These are phyloP conservation scores for Lactifluus subvellereus DNA, from an alignment of 768 basidiomycete species.

Conservation along the genomic window DNA sequence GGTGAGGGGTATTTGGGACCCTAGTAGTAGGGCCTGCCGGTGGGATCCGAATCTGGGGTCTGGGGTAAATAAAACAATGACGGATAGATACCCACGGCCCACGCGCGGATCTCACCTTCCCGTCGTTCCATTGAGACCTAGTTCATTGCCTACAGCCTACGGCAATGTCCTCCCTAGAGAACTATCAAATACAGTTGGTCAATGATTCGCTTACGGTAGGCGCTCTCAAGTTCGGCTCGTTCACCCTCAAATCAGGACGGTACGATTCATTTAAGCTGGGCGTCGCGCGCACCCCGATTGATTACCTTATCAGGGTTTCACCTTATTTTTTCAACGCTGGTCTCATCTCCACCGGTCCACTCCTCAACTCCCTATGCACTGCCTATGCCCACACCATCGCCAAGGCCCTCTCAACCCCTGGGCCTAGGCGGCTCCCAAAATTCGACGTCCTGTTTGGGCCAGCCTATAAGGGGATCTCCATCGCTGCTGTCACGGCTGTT, in stretches of 20 bases:
- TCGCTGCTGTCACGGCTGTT: slow-evolving; percentile 80
- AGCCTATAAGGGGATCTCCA: slow-evolving; percentile 94
- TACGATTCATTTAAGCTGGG: slow-evolving; percentile 34
- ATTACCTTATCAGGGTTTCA: slow-evolving; percentile 45
- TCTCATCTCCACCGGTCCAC: slow-evolving; percentile 74
- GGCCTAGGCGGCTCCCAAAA: slow-evolving; percentile 29
- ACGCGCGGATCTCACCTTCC: neutral
- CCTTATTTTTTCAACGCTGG: slow-evolving; percentile 99
- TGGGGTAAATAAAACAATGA: neutral
- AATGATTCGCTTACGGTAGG: slow-evolving; percentile 59
- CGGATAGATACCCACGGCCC: neutral
- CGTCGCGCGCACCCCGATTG: slow-evolving; percentile 9
- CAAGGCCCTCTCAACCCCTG: slow-evolving; percentile 38
- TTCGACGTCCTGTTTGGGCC: slow-evolving; percentile 93
- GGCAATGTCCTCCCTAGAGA: slow-evolving; percentile 31
- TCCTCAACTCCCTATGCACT: slow-evolving; percentile 67
- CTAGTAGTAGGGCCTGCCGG: neutral
- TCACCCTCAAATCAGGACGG: slow-evolving; percentile 94
- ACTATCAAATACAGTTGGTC: slow-evolving; percentile 62
- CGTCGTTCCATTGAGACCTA: no score
- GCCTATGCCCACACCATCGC: slow-evolving; percentile 83
- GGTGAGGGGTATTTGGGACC: no score
- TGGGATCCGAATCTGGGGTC: neutral
- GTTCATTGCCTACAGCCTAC: neutral
- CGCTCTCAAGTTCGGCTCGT: slow-evolving; percentile 85